Evolutionary conservation across 2,329 filamentous ascomycete genomes (phyloP).

Genomic region (Teratosphaeria nubilosa): DNA sequence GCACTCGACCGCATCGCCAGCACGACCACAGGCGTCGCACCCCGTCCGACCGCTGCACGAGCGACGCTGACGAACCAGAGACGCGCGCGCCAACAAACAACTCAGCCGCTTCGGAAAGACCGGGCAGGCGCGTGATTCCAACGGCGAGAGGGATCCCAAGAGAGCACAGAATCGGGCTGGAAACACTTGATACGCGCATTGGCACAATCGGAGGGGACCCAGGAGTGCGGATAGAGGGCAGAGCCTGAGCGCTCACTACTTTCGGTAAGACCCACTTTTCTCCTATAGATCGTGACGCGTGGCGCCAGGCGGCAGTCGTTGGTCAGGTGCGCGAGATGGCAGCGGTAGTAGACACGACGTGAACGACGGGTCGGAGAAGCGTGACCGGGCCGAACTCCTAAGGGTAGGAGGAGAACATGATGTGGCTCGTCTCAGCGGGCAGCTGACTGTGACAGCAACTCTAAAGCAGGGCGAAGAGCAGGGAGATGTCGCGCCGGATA

Average conservation of each 20-base stretch:
- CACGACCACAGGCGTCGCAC: neutral
- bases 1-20: neutral
- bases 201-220: neutral
- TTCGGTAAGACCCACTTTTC: slow-evolving; percentile 16
- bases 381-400: neutral
- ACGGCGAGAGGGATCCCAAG: neutral
- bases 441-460: neutral
- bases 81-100: neutral
- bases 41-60: neutral
- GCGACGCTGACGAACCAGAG: neutral
- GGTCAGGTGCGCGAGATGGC: neutral
- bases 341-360: neutral
- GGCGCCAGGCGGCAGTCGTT: neutral
- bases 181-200: slow-evolving; percentile 1
- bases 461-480: neutral
- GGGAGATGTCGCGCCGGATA: neutral
- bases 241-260: slow-evolving; percentile 24
- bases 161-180: neutral
- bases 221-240: slow-evolving; percentile 1
- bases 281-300: slow-evolving; percentile 1
- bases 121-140: slow-evolving; percentile 4
- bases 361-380: neutral
- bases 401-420: neutral
- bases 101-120: neutral
- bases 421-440: neutral